Base-by-base conservation (phyloP, 2,329 filamentous ascomycete species). In the Verticillium longisporum region DNA sequence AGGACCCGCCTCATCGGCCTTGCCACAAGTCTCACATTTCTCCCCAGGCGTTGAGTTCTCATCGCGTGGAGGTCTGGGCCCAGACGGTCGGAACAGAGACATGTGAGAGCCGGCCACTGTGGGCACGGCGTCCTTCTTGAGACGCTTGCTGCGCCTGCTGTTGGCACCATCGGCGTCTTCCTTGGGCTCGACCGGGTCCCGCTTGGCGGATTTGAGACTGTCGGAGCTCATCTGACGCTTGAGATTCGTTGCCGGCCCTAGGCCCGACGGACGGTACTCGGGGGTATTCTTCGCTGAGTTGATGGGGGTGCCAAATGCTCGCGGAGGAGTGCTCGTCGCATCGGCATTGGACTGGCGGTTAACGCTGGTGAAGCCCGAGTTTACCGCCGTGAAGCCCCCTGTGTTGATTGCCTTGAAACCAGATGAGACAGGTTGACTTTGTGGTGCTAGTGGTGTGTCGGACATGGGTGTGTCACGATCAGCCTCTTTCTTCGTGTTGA, bases 81-180 rank as follows among this genome's bases (percentile, higher is more conserved):
- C 88, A 32, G 90, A 88, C 61, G 94, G 91, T 59, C 94, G 90
- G 71, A 96, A 92, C 69, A 94, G 86, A 63, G 91, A 95, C 92
- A 98, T 98, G 76, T 98, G 92, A 59, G 94, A 98, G 60, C 95
- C 95, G 66, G 92, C 92, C 67, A 99, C 92, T 37, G 91, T 97
- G 54, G 94, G 92, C 38, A 88, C 84, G 54, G 81, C 79, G 74
- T 86, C 88, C 81, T 96, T 97, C 75, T 95, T 96, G 13, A 97
- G 81, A 54, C 95, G 87, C 78, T 99, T 99, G 75, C 93, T 97
- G 61, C 94, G 88, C 64, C 95, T 86, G 65, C 89, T 91, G 37
- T 60, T 65, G 64, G 84, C 84, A 66, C 78, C 80, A 57, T 92
- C 89, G 1, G 74, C 75, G 59, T 92, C 88, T 10, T 85, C 84